Evolutionary conservation across 140 eudicot genomes (phyloP), one percentile per base, ranked within the genome.

Genomic region (Cichorium intybus): DNA sequence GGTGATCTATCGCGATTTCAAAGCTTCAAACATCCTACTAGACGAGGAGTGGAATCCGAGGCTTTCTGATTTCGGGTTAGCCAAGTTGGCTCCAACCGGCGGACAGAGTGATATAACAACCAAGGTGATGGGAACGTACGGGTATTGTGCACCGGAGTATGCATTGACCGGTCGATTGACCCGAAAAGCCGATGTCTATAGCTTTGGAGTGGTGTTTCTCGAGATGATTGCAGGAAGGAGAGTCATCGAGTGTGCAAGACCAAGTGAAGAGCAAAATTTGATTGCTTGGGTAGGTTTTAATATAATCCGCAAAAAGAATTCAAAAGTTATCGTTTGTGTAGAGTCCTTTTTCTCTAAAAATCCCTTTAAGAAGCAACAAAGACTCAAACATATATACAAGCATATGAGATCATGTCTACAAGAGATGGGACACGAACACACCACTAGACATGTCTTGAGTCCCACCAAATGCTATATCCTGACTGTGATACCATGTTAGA

Each of bases 131-230:
- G 87, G 80, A 43, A 77, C 87, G 11, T 81, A 81, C 21, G 87
- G 87, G 41, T 70, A 81, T 69, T 81, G 83, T 48, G 87, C 87
- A 26, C 87, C 87, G 8, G 87, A 77, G 60, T 77, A 77, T 43
- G 87, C 83, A 20, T 29, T 77, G 72, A 81, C 87, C 5, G 87
- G 87, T 15, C 65, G 75, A 23, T 57, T 78, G 71, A 81, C 87
- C 60, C 26, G 81, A 14, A 81, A 77, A 58, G 74, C 87, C 0
- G 81, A 81, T n/a, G 83, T 81, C 20, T 81, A 81, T 9, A 81
- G 83, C 81, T 81, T 81, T 43, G 83, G 87, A 64, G 87, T 81
- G 10, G 83, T 81, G 81, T 81, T 81, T 61, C 64, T 81, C 58
- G 87, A 81, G 57, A 64, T 81, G 7, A 73, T 81, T 71, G 73